A percentile compares a stretch with the other conserved stretches of the same genome.
Evolutionary conservation across 1,284 basidiomycete species (phyloP).

Genomic region (Singerocomus inundabilis): DNA sequence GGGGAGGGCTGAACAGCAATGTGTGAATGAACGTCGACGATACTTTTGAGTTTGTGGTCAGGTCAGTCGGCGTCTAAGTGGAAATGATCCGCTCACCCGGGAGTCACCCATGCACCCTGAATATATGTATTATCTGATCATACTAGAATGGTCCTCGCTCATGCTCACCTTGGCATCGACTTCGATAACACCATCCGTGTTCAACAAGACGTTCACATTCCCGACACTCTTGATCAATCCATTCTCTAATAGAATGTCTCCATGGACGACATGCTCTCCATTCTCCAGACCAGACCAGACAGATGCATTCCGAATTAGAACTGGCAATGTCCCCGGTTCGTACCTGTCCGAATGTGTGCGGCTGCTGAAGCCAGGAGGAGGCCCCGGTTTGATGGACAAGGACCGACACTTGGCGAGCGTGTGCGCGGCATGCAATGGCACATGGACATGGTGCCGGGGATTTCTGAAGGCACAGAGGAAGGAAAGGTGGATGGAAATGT

Average conservation of each 20-base stretch:
- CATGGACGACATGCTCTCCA: slow-evolving; percentile 59
- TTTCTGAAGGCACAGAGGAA: slow-evolving; percentile 3
- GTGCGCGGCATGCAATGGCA: slow-evolving; percentile 22
- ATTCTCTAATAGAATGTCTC: slow-evolving; percentile 53
- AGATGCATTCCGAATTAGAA: slow-evolving; percentile 70
- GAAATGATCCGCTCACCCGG: slow-evolving; percentile 32
- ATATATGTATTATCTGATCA: slow-evolving; percentile 1
- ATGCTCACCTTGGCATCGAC: slow-evolving; percentile 27
- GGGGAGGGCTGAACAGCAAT: slow-evolving; percentile 52
- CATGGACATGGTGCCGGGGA: slow-evolving; percentile 2
- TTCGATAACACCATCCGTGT: slow-evolving; percentile 2
- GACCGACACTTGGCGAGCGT: slow-evolving; percentile 26
- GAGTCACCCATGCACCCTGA: slow-evolving; percentile 47
- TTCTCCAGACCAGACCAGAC: slow-evolving; percentile 77
- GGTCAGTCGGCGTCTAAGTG: not conserved
- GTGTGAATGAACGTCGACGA: slow-evolving; percentile 68
- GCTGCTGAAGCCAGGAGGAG: slow-evolving; percentile 48
- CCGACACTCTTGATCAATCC: slow-evolving; percentile 54
- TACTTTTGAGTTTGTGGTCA: slow-evolving; percentile 15
- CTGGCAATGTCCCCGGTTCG: slow-evolving; percentile 54
- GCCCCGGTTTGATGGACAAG: slow-evolving; percentile 40
- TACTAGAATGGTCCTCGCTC: not conserved
- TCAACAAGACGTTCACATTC: slow-evolving; percentile 19
- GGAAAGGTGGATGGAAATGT: slow-evolving; percentile 13
- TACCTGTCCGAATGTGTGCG: slow-evolving; percentile 67